Percentiles rank a stretch among this genome's conserved stretches.
Evolutionary conservation across 306 rosid species (phyloP).

Genomic region (Spatholobus suberectus): DNA sequence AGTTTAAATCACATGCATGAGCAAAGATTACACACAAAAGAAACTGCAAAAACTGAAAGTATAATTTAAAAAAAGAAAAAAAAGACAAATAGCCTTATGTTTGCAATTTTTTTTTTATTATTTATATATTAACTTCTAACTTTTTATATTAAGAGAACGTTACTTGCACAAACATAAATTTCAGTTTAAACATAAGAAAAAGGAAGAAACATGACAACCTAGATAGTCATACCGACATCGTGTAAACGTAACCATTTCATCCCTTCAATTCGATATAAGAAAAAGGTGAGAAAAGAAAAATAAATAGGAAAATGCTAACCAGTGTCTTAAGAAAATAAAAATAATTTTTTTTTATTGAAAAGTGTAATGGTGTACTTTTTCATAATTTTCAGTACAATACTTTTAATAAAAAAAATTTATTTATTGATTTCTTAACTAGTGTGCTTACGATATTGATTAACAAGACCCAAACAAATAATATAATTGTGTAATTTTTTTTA

Average conservation of each 20-base stretch:
- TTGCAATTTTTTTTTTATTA: background rate
- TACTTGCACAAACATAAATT: background rate
- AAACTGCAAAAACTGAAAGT: background rate
- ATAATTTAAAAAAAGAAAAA: background rate
- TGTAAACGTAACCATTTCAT: background rate
- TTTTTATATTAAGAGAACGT: background rate
- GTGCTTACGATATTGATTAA: no score
- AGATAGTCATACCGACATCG: background rate
- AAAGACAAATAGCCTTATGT: background rate
- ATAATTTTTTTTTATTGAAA: no score
- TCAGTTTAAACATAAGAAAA: background rate
- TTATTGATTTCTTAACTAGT: no score
- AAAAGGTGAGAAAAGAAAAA: background rate
- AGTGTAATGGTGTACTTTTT: no score
- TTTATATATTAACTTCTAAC: background rate
- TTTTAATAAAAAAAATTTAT: no score
- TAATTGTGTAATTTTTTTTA: background rate
- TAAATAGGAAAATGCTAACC: no score
- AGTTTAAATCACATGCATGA: background rate
- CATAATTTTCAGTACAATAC: no score
- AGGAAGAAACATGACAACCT: background rate
- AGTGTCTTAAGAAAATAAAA: no score
- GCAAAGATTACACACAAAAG: background rate
- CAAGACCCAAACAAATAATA: no score
- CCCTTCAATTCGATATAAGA: background rate